Evolutionary conservation across 441 rosid genomes (phyloP).

Genomic region (Eutrema salsugineum): DNA sequence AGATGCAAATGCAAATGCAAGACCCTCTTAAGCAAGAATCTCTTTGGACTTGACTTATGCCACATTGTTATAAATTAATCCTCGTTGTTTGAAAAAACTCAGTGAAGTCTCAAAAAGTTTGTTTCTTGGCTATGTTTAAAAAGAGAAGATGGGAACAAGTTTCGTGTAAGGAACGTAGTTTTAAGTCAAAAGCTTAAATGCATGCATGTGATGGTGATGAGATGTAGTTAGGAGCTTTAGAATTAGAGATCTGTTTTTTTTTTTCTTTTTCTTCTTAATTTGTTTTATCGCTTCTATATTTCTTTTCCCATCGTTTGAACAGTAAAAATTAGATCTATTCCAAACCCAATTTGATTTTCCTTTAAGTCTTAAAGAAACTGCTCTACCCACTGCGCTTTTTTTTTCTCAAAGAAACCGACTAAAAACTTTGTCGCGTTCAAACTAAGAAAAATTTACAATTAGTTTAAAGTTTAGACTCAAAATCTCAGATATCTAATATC

Average conservation of each 20-base stretch:
- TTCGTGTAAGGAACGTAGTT: slow-evolving; percentile 32
- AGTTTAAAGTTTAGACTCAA: not conserved
- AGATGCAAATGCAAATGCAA: slow-evolving; percentile 43
- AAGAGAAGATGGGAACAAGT: slow-evolving; percentile 16
- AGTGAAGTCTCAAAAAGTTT: slow-evolving; percentile 18
- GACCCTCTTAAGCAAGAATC: slow-evolving; percentile 76
- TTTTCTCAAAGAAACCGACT: not conserved
- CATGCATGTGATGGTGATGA: slow-evolving; percentile 34
- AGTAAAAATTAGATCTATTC: slow-evolving; percentile 21
- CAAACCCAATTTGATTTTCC: not conserved
- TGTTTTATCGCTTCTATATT: not conserved
- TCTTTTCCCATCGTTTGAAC: slow-evolving; percentile 10
- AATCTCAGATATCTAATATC: not conserved
- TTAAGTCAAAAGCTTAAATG: slow-evolving; percentile 31
- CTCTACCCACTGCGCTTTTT: not conserved
- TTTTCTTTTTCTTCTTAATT: not conserved
- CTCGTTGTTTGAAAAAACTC: not conserved
- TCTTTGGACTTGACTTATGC: slow-evolving; percentile 49
- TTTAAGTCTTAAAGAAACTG: slow-evolving; percentile 5
- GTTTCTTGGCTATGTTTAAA: slow-evolving; percentile 20
- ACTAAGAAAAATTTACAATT: not conserved
- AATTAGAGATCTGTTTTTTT: slow-evolving; percentile 17
- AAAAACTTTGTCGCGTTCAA: slow-evolving; percentile 13
- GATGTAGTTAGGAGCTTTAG: slow-evolving; percentile 21
- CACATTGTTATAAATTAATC: not conserved